Evolutionary conservation across 805 yeast genomes (phyloP), one percentile per base, ranked within the genome.

Genomic region (Wickerhamomyces bisporus): DNA sequence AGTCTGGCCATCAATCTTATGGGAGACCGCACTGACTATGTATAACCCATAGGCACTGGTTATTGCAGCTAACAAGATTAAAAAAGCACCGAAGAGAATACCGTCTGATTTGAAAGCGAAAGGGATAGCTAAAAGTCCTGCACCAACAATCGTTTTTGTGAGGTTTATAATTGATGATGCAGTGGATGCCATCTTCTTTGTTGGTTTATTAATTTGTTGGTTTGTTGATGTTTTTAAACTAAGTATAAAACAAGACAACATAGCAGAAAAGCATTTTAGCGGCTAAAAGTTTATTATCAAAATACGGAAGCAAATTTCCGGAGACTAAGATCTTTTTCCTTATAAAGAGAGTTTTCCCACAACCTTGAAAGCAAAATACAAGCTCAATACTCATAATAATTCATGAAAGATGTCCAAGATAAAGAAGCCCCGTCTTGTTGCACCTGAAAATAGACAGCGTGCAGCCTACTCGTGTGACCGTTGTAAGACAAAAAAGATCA

Each of bases 91-190:
- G 19, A 78, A 61, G 9, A 75, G 39, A 3, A 82, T 53, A 6
- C 89, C 87, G 55, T 83, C 86, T 20, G 81, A 71, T 39, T 71
- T 68, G 60, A 81, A 78, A 1, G 87, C 85, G 43, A 68, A 78
- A 0, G 93, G 89, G 64, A 84, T 75, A 12, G 89, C 86, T 18
- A 84, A 67, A 30, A 83, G 65, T 1, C 94, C 94, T 0, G 93
- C 87, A 6, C 94, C 94, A 11, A 85, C 71, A 39, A 85, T 81
- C 19, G 93, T 84, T 62, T 85, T 85, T 38, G 81, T 71, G 27
- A 86, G 65, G 58, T 80, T 82, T 37, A 83, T 66, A 14, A 76
- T 63, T 3, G 91, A 81, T 2, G 89, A 81, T 1, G 41, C 24
- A 12, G 47, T 40, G 5, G 55, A 35, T 9, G 59, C 57, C 54